A percentile compares a stretch with the other conserved stretches of the same genome.
Evolutionary conservation across 805 yeast genomes (phyloP).

Genomic region (Nakazawaea holstii): DNA sequence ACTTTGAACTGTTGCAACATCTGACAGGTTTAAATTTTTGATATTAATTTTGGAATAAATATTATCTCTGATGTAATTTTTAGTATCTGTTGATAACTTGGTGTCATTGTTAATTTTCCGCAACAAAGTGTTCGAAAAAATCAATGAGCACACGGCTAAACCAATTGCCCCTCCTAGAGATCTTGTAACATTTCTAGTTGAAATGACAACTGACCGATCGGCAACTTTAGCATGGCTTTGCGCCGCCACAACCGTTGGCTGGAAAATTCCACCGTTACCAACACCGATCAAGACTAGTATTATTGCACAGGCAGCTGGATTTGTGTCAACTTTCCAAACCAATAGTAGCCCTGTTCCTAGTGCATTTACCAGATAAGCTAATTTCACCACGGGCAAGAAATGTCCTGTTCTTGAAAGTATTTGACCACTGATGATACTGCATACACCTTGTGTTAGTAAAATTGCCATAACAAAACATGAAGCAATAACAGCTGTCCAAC

Average conservation of each 20-base stretch:
- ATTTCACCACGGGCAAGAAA: conserved; percentile 33
- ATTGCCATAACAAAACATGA: conserved; percentile 38
- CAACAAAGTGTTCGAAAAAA: conserved; percentile 22
- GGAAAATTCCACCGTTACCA: conserved; percentile 47
- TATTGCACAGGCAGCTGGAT: conserved; percentile 30
- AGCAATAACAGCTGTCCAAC: conserved; percentile 30
- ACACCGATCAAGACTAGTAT: conserved; percentile 31
- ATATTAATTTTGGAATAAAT: conserved; percentile 24
- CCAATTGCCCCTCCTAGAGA: conserved; percentile 66
- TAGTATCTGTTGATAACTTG: conserved; percentile 9
- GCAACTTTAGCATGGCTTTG: conserved; percentile 45
- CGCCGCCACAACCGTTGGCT: conserved; percentile 50
- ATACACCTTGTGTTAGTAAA: conserved; percentile 35
- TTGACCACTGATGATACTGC: conserved; percentile 41
- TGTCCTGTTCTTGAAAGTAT: conserved; percentile 36
- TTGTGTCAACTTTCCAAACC: conserved; percentile 23
- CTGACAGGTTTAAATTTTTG: conserved; percentile 16
- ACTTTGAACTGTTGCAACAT: conserved; percentile 18
- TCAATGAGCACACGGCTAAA: conserved; percentile 34
- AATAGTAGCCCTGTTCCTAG: conserved; percentile 35
- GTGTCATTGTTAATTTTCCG: conserved; percentile 8
- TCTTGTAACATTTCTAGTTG: conserved; percentile 50
- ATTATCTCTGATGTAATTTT: conserved; percentile 20
- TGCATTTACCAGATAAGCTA: conserved; percentile 38
- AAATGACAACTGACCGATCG: conserved; percentile 55